Base-by-base conservation (phyloP, 2,329 filamentous ascomycete genomes). In the Cercospora nicotianae region DNA sequence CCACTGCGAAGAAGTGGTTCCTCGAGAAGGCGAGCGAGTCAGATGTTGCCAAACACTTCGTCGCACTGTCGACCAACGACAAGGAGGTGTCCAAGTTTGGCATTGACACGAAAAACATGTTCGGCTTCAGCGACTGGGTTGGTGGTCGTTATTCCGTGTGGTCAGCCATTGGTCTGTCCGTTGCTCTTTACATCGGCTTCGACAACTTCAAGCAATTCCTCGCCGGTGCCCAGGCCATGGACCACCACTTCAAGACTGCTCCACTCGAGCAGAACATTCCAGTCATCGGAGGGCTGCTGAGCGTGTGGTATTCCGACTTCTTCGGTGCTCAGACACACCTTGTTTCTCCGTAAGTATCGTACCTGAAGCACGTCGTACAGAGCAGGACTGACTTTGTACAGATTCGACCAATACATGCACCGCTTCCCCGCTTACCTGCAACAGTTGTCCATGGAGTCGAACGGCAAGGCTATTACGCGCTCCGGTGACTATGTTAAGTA, bases 101-200 rank as follows among this genome's bases (percentile, higher is more conserved):
- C 73, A 99, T 99, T 77, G 94, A 98, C 84, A 90, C 90, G 83
- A 94, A 94, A 87, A 99, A 98, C 87, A 99, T 99, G 95, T 99
- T 99, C 79, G 94, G 93, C 76, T 99, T 99, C 80, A 94, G 94
- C 82, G 96, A 92, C 83, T 99, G 95, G 95, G 94, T 98, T 63
- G 95, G 95, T 80, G 95, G 95, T 67, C 91, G 95, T 69, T 99
- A 99, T 88, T 97, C 93, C 69, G 95, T 99, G 74, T 99, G 95
- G 95, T 97, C 93, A 75, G 95, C 95, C 80, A 99, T 99, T 78
- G 95, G 95, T 75, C 85, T 99, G 70, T 97, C 93, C 72, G 94
- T 99, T 67, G 91, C 91, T 75, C 87, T 99, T 73, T 97, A 97
- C 85, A 91, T 99, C 79, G 95, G 95, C 79, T 99, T 87, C 81